Conservation (phyloP, 257 asterid genomes). For the Capsicum chinense region DNA sequence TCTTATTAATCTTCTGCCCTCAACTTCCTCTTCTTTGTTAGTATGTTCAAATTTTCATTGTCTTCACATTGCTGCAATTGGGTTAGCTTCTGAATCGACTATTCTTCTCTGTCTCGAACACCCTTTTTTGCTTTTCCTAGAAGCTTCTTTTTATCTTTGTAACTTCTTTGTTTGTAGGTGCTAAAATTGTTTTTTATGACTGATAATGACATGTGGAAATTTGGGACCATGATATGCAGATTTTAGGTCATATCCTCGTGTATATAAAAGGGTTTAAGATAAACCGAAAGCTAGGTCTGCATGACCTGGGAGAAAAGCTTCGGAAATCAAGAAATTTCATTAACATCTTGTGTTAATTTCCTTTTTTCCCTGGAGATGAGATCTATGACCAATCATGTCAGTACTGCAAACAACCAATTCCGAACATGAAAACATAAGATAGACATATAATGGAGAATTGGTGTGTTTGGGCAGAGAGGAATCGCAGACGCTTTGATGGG, state of each 20-base stretch:
- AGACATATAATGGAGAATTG: neutral
- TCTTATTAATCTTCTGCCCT: neutral
- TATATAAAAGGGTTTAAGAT: neutral
- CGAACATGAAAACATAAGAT: conserved; percentile 6
- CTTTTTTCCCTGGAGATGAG: neutral
- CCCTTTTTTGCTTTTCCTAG: neutral
- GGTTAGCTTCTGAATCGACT: neutral
- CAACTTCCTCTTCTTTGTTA: neutral
- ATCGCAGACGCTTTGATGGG: neutral
- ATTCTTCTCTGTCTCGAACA: neutral
- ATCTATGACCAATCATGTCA: neutral
- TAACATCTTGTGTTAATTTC: neutral
- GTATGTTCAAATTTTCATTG: neutral
- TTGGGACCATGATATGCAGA: neutral
- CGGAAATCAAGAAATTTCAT: neutral
- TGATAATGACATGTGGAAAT: neutral
- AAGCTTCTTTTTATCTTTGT: neutral
- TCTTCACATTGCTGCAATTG: neutral
- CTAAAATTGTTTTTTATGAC: neutral
- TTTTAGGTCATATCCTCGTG: neutral
- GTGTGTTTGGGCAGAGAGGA: neutral
- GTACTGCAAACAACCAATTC: neutral
- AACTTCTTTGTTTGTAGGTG: neutral
- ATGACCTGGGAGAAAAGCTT: conserved; percentile 3
- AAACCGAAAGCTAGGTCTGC: conserved; percentile 13